Base-by-base conservation (phyloP, 805 yeast genomes). In the Gaillardinia entomophila region DNA sequence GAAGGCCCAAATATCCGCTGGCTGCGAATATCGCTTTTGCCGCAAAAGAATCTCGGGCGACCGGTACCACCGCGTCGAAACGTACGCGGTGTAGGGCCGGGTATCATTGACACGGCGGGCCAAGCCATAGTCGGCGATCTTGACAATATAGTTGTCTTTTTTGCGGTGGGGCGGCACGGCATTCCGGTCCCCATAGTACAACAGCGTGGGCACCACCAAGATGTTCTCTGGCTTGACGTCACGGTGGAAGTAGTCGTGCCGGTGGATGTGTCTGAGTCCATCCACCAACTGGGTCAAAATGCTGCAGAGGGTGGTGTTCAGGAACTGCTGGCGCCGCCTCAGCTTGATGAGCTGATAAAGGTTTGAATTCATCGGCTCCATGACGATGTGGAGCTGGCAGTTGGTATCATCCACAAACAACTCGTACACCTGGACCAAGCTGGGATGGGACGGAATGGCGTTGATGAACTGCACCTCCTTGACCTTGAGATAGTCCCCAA, bases 141-240 rank as follows among this genome's bases (percentile, higher is more conserved):
- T 84, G 7, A 84, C 73, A 12, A 82, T 71, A 45, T 78, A 84
- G 16, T 62, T 55, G 38, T 71, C 71, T 24, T 49, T 40, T 44
- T 41, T 62, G 53, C 53, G 58, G 55, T 38, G 46, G 27, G 42
- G 49, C 1, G 79, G 79, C 13, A 73, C 52, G 16, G 53, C 46
- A 7, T 42, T 47, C 30, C 48, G 55, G 8, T 57, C 43, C 2
- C 74, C 73, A 52, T 73, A 81, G 47, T 71, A 82, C 31, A 68
- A 68, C 25, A 60, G 55, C 4, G 81, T 59, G 15, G 79, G 76
- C 24, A 79, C 67, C 4, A 89, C 75, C 43, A 90, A 70, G 16
- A 90, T 81, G 56, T 90, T 90, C 49, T 90, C 97, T 0, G 98
- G 97, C 57, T 90, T 90, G 30, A 90, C 71, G 63, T 90, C 98